Evolutionary conservation across 148 eudicot genomes (phyloP), one percentile per base, ranked within the genome.

Genomic region (Tetragonia tetragonoides): DNA sequence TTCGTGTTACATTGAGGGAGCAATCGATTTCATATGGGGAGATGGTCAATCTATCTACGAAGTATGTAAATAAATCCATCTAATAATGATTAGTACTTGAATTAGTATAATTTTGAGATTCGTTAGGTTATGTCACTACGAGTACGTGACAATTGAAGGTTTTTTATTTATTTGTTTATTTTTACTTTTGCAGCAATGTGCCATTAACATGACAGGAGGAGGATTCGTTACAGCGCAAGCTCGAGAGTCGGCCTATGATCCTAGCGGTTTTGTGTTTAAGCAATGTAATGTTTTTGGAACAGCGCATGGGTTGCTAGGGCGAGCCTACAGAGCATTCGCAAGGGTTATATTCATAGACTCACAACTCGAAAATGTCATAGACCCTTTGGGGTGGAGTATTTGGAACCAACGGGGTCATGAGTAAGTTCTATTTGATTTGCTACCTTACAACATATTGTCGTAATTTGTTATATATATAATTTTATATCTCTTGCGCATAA

Each of bases 11-110:
- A 81, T 91, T 49, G 87, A 91, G 75, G 93, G 95, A 40, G 89
- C 91, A 0, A 84, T 87, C 20, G 93, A 91, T 81, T 89, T 89
- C 72, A 87, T 91, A 54, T 91, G 85, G 63, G 93, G 95, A 17
- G 54, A 23, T 14, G 91, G 87, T 7, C 85, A 81, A 82, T 86
- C 93, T 38, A 21, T 91, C 39, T 91, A 82, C 59, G 39, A 89
- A 86, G 94, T 90, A 85, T 16, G 10, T 4, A 28, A 28, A 28
- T 28, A 28, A 28, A 28, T 44, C 47, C 47, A 0, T 44, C 47
- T 44, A 44, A 28, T 28, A 28, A 28, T 28, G 34, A 28, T 28
- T 28, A 1, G 34, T 28, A 28, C 34, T 28, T 28, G 34, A 28
- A 28, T 28, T 28, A 28, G 34, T 28, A 28, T 28, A 28, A 28